phyloP scores from a whole-genome alignment of 2,329 filamentous ascomycete species.

The Camillea tinctor region DNA sequence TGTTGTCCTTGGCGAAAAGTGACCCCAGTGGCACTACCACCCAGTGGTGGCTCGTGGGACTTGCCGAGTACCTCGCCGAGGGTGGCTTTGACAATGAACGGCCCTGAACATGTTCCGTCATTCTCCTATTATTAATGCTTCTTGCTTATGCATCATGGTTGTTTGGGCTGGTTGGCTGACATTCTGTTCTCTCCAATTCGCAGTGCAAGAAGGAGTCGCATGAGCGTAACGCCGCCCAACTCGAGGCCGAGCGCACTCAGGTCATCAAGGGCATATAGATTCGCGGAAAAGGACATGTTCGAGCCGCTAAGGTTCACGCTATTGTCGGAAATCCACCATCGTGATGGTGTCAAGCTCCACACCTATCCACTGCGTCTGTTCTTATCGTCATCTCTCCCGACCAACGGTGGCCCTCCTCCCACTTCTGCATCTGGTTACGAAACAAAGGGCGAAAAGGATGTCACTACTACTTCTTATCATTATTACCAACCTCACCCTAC shows the following conservation, averaged over 20 bases:
- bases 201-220: slow-evolving; percentile 96
- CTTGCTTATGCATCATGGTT: neutral
- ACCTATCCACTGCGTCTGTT: neutral
- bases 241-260: slow-evolving; percentile 89
- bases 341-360: neutral
- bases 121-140: neutral
- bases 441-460: neutral
- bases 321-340: neutral
- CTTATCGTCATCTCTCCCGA: neutral
- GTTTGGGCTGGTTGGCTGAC: slow-evolving; percentile 16
- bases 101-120: slow-evolving; percentile 12
- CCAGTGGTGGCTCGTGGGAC: slow-evolving; percentile 44
- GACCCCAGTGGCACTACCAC: slow-evolving; percentile 6
- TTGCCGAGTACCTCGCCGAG: slow-evolving; percentile 34
- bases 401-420: neutral
- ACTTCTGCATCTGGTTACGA: neutral
- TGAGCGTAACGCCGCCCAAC: slow-evolving; percentile 87
- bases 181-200: slow-evolving; percentile 29
- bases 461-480: too few relatives aligned
- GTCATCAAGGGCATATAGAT: slow-evolving; percentile 85
- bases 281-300: neutral
- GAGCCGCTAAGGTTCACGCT: neutral
- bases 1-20: slow-evolving; percentile 16
- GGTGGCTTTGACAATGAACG: slow-evolving; percentile 20
- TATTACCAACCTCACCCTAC: neutral